Percentiles rank a stretch among this genome's conserved stretches.
Conservation (phyloP, 2,329 filamentous ascomycete species). For the Tolypocladium paradoxum region DNA sequence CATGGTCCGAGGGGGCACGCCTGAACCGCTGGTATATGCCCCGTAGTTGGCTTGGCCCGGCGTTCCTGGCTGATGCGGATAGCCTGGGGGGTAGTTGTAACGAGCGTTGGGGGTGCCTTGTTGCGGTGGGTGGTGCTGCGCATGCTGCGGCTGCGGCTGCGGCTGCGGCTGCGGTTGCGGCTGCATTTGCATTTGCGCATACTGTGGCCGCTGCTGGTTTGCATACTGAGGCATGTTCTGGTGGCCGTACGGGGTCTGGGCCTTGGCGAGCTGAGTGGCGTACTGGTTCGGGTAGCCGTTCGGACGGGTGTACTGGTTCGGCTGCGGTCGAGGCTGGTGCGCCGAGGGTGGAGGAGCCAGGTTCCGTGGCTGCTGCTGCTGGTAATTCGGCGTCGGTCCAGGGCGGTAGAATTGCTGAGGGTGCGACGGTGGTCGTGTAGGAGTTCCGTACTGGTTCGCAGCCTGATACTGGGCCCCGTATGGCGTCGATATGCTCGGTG, state of each 20-base stretch:
- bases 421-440: constrained; percentile 32
- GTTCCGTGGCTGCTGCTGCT: constrained; percentile 25
- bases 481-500: constrained; percentile 26
- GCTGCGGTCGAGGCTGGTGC: constrained; percentile 26
- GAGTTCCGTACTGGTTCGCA: constrained; percentile 35
- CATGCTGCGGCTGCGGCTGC: background rate
- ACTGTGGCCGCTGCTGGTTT: constrained; percentile 34
- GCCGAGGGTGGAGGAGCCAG: constrained; percentile 16
- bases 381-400: constrained; percentile 28
- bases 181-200: constrained; percentile 23
- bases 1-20: constrained; percentile 29
- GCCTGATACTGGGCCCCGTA: constrained; percentile 33
- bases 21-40: constrained; percentile 32
- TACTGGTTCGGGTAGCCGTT: constrained; percentile 37
- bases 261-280: constrained; percentile 39
- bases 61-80: constrained; percentile 24
- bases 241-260: constrained; percentile 40
- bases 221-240: constrained; percentile 37
- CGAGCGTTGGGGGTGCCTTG: constrained; percentile 31
- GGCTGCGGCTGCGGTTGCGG: background rate
- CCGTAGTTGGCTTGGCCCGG: constrained; percentile 25
- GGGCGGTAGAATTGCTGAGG: constrained; percentile 35
- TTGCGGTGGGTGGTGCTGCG: constrained; percentile 11
- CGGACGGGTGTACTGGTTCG: constrained; percentile 38
- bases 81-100: constrained; percentile 28